Evolutionary conservation across 2,329 filamentous ascomycete species (phyloP).

Genomic region (Penicillium freii): DNA sequence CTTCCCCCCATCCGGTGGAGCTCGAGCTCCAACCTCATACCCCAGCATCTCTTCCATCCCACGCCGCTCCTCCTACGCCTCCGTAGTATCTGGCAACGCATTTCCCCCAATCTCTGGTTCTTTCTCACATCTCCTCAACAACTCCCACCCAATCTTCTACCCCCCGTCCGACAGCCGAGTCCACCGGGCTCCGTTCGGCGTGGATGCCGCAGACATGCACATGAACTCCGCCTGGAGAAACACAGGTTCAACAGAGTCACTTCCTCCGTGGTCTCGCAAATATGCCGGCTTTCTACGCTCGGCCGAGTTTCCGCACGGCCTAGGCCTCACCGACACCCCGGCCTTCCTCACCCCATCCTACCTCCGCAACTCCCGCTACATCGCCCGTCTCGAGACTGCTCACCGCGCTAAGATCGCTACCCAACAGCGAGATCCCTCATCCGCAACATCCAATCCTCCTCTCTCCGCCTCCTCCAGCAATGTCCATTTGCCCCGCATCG

Average conservation of each 20-base stretch:
- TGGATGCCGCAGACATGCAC: constrained; percentile 50
- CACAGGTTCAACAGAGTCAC: constrained; percentile 34
- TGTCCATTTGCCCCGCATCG: constrained; percentile 57
- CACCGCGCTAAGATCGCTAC: constrained; percentile 60
- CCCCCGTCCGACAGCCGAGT: constrained; percentile 37
- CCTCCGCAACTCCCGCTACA: constrained; percentile 72
- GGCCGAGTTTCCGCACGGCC: constrained; percentile 27
- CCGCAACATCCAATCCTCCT: constrained; percentile 49
- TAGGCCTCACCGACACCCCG: constrained; percentile 30
- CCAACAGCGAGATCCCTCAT: constrained; percentile 46
- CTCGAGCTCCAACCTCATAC: constrained; percentile 32
- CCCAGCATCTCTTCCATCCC: constrained; percentile 39
- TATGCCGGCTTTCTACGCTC: constrained; percentile 39
- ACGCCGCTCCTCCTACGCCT: constrained; percentile 61
- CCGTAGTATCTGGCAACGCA: constrained; percentile 56
- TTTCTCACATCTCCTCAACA: constrained; percentile 57
- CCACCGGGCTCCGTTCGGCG: constrained; percentile 37
- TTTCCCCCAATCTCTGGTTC: constrained; percentile 43
- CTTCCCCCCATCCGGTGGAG: constrained; percentile 44
- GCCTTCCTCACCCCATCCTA: constrained; percentile 82
- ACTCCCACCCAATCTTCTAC: constrained; percentile 34
- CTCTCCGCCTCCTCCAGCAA: constrained; percentile 57
- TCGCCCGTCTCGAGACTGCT: constrained; percentile 69
- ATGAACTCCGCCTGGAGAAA: constrained; percentile 49
- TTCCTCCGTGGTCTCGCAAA: constrained; percentile 51